These are phyloP conservation scores for Cyclotella kingstonii DNA, from an alignment of 108 stramenopile genomes.

Conservation along the genomic window DNA sequence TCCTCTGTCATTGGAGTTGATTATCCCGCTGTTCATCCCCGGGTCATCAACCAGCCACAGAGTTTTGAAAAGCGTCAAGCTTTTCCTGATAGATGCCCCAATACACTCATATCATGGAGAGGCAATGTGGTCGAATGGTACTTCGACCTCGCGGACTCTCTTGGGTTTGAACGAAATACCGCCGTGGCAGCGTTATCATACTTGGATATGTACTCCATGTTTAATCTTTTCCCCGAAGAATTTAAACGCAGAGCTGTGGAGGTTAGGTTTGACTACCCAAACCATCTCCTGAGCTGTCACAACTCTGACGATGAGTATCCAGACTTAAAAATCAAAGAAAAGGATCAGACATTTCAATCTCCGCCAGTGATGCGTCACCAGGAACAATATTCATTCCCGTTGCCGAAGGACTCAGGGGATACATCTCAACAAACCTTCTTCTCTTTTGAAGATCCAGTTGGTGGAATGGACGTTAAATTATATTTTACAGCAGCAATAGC, in stretches of 20 bases:
- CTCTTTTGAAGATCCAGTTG: not conserved
- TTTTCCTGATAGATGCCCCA: constrained; percentile 2
- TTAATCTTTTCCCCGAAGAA: constrained; percentile 7
- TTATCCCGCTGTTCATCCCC: not conserved
- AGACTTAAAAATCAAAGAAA: not conserved
- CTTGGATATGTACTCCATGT: constrained; percentile 24
- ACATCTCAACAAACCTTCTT: not conserved
- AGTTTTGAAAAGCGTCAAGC: not conserved
- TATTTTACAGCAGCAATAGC: constrained; percentile 11
- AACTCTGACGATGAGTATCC: not conserved
- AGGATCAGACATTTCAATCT: not conserved
- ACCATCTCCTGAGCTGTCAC: not conserved
- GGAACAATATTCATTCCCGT: too few relatives aligned
- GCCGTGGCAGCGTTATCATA: constrained; percentile 14
- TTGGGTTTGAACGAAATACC: constrained; percentile 8
- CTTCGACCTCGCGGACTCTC: constrained; percentile 4
- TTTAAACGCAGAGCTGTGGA: not conserved
- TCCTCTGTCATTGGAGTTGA: not conserved
- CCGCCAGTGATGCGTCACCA: too few relatives aligned
- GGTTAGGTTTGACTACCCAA: not conserved
- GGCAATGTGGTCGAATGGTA: constrained; percentile 5
- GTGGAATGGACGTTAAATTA: not conserved
- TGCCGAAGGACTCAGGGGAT: too few relatives aligned
- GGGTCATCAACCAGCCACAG: not conserved
- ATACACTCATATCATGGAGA: constrained; percentile 15